Base-by-base conservation (phyloP, 176 grass and related monocot genomes). In the Hyparrhenia diplandra region DNA sequence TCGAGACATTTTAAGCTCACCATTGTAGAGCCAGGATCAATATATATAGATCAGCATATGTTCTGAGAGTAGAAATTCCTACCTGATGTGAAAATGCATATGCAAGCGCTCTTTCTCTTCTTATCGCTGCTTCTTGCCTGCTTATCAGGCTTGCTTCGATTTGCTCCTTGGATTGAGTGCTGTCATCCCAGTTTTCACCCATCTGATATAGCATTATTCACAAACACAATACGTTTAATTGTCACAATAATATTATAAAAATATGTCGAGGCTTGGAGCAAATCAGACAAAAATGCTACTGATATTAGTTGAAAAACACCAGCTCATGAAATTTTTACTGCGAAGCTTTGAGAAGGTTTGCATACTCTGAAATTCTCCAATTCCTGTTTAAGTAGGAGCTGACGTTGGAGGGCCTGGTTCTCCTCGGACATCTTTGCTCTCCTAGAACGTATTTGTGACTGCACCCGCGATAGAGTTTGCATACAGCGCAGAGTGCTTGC, bases 41-140 rank as follows among this genome's bases (percentile, higher is more conserved):
- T 34, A 42, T 74, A 71, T 24, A 49, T 68, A 60, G 29, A 83
- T 69, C 64, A 46, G 14, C 16, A 60, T 70, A 13, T 42, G 46
- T 54, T 68, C 36, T 58, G 24, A 80, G 64, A 84, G 77, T 16
- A 41, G 17, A 47, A 74, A 79, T 11, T n/a, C 37, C 67, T 83
- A 99, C 96, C 92, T 99, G 96, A 89, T 99, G 96, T 71, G 96
- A 93, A 82, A 99, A 99, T 66, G 96, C 92, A 78, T 99, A 99
- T 62, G 96, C 96, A 2, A 99, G 67, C 9, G 93, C 87, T 82
- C 96, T 88, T 80, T 99, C 96, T 88, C 96, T 95, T 93, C 92
- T 93, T 82, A 91, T 71, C 0, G 89, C 55, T 70, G 96, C 96
- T 73, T 90, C 96, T 85, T 99, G 96, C 76, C 92, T 99, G 93